Evolutionary conservation across 345 rosid species (phyloP), one percentile per base, ranked within the genome.

Genomic region (Camelina neglecta): DNA sequence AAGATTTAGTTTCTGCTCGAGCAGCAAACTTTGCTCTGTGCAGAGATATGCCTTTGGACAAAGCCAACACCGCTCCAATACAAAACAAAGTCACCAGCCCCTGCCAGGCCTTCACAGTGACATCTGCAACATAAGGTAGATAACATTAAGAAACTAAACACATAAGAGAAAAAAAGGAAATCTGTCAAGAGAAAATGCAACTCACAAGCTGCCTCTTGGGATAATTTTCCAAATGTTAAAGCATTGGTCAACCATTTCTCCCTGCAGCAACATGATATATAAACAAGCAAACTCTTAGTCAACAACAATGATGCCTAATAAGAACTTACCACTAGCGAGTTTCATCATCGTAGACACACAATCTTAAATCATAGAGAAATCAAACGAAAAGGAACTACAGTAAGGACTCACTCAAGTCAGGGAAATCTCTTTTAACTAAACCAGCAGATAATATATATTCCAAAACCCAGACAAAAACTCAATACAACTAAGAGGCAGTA

Each of bases 181-280:
- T 67, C 33, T 8, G 26, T 7, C 51, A 11, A 58, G 63, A 35
- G 16, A 23, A 23, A 55, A 66, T 35, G 55, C 80, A 66, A 78
- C 97, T 90, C 84, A 93, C 97, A 83, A 75, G 90, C 88, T 76
- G 86, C 80, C 51, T 85, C 84, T 67, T 80, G 66, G 0, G 98
- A 80, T n/a, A 91, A 56, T 48, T 26, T 58, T 67, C 84, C 72
- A 73, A 80, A 75, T 70, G 76, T 84, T 81, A 89, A 67, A 55
- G 83, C 82, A 63, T 78, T 88, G 15, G 76, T 71, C 63, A 90
- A 73, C 55, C 81, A 79, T 65, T 82, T 83, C 84, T 90, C 98
- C 85, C 98, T 91, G 71, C 72, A 84, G 71, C 72, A n/a, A n/a
- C n/a, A 84, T 51, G 26, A 41, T 29, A 77, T 29, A 77, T 49